Conservation (phyloP, 306 rosid species). For the Fragaria ananassa region DNA sequence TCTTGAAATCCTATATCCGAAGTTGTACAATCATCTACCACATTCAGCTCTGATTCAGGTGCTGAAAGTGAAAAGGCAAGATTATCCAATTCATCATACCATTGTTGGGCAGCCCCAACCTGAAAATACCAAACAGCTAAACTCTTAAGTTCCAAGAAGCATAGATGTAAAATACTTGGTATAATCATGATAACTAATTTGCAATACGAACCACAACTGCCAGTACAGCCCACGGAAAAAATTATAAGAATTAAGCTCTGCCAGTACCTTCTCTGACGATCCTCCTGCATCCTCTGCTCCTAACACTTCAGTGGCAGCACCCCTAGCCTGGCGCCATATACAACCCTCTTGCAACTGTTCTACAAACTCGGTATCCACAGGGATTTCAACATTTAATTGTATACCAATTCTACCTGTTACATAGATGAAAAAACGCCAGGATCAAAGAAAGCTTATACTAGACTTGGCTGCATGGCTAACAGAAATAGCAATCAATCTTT, state of each 20-base stretch:
- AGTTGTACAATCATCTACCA: constrained; percentile 34
- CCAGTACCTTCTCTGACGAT: constrained; percentile 54
- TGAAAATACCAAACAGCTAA: constrained; percentile 33
- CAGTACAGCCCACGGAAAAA: neutral
- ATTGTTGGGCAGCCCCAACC: constrained; percentile 79
- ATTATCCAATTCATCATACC: constrained; percentile 77
- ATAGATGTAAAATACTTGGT: neutral
- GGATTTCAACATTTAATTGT: constrained; percentile 52
- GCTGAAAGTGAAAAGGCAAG: constrained; percentile 49
- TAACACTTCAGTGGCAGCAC: constrained; percentile 63
- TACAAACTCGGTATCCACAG: constrained; percentile 62
- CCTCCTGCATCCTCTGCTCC: constrained; percentile 44
- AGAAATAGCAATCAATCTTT: neutral
- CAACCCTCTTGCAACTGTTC: constrained; percentile 72
- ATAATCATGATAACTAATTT: neutral
- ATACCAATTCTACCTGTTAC: constrained; percentile 63
- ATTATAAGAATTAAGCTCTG: neutral
- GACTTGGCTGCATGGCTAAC: neutral
- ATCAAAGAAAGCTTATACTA: neutral
- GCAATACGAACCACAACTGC: neutral
- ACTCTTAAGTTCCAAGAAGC: constrained; percentile 26
- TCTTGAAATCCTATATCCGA: constrained; percentile 34
- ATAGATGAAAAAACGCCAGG: neutral
- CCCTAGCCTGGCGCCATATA: constrained; percentile 84
- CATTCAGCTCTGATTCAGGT: constrained; percentile 42